phyloP scores from a whole-genome alignment of 2,329 filamentous ascomycete species.

The Parascedosporium putredinis region DNA sequence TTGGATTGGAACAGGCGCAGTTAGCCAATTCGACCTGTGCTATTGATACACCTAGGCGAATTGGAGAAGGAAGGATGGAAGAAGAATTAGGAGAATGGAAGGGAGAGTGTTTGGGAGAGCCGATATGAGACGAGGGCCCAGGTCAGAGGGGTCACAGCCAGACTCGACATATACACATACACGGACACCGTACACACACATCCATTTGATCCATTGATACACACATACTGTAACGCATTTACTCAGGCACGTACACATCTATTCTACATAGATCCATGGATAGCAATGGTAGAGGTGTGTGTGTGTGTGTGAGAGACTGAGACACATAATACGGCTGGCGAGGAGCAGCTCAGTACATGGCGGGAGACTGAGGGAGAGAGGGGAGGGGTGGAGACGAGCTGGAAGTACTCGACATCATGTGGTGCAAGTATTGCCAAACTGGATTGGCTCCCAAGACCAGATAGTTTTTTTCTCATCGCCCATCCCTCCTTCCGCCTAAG shows the following conservation, averaged over 20 bases:
- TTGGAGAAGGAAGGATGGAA: not conserved
- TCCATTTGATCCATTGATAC: too few relatives aligned
- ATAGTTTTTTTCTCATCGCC: not conserved
- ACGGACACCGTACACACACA: too few relatives aligned
- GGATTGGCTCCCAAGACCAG: not conserved
- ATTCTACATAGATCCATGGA: too few relatives aligned
- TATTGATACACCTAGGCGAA: not conserved
- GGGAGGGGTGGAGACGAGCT: not conserved
- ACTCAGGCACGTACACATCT: too few relatives aligned
- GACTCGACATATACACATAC: too few relatives aligned
- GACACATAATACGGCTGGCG: too few relatives aligned
- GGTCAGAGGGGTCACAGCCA: not conserved
- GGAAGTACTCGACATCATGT: not conserved
- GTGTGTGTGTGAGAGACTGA: too few relatives aligned
- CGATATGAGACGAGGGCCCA: not conserved
- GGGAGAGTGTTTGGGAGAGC: not conserved
- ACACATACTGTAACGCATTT: too few relatives aligned
- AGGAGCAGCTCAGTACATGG: too few relatives aligned
- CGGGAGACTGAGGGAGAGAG: not conserved
- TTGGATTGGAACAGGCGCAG: not conserved
- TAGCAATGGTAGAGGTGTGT: too few relatives aligned
- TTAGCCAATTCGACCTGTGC: not conserved
- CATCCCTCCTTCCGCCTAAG: too few relatives aligned
- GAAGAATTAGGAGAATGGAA: constrained; percentile 7
- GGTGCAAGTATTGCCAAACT: not conserved